Percentiles rank a stretch among this genome's conserved stretches.
phyloP scores from a whole-genome alignment of 129 eudicot species.

The Lactuca sativa region DNA sequence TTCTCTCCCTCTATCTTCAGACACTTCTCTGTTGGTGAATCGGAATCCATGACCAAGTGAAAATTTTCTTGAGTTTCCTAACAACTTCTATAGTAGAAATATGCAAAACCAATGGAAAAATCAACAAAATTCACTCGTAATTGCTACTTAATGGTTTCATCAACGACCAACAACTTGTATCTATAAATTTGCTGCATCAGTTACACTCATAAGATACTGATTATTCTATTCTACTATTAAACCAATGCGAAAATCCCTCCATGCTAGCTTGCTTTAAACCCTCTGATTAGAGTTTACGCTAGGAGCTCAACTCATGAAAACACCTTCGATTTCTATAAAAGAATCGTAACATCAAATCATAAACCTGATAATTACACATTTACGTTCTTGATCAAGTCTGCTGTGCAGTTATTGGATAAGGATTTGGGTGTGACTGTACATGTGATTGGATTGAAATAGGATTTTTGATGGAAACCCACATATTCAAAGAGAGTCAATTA shows the following conservation, averaged over 20 bases:
- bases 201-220: conserved; percentile 31
- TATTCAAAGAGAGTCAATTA: conserved; percentile 38
- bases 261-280: conserved; percentile 36
- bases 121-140: conserved; percentile 33
- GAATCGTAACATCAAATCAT: conserved; percentile 12
- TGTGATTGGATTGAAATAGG: conserved; percentile 27
- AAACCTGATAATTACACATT: conserved; percentile 42
- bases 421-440: conserved; percentile 29
- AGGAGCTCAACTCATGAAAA: conserved; percentile 31
- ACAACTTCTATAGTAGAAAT: too few relatives aligned
- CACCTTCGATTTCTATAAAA: conserved; percentile 30
- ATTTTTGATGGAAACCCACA: conserved; percentile 36
- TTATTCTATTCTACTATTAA: conserved; percentile 31
- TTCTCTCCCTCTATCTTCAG: too few relatives aligned
- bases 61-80: too few relatives aligned
- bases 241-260: conserved; percentile 34
- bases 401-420: conserved; percentile 15
- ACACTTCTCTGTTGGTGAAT: too few relatives aligned
- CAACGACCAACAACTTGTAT: conserved; percentile 21
- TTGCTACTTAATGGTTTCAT: conserved; percentile 34
- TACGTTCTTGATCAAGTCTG: conserved; percentile 43
- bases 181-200: conserved; percentile 38
- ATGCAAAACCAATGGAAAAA: too few relatives aligned
- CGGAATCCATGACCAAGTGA: too few relatives aligned
- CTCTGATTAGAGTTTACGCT: conserved; percentile 37